A percentile compares a stretch with the other conserved stretches of the same genome.
These are phyloP conservation scores for Zalaria obscura DNA, from an alignment of 2,329 filamentous ascomycete species.

Conservation along the genomic window DNA sequence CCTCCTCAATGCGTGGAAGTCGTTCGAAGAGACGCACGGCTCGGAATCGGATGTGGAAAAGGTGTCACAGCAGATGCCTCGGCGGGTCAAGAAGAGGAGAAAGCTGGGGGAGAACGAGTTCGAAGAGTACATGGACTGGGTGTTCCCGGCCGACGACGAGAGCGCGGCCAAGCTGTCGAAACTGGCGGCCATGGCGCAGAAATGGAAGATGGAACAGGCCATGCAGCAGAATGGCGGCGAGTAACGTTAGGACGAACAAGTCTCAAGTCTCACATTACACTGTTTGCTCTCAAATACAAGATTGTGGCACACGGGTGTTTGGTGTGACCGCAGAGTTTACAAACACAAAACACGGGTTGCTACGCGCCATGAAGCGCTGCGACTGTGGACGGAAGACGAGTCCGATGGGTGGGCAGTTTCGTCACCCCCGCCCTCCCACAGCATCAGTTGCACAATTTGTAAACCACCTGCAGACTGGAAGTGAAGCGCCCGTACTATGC, in stretches of 20 bases:
- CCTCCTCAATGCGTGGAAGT: slow-evolving; percentile 80
- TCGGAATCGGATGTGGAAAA: slow-evolving; percentile 58
- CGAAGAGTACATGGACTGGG: slow-evolving; percentile 94
- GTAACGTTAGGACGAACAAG: background rate
- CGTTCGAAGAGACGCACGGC: slow-evolving; percentile 82
- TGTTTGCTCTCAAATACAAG: too few relatives aligned
- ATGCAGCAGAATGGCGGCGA: background rate
- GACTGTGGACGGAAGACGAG: too few relatives aligned
- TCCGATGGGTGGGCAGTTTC: too few relatives aligned
- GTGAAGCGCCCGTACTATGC: background rate
- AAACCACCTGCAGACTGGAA: background rate
- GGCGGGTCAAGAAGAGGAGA: slow-evolving; percentile 81
- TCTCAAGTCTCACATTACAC: too few relatives aligned
- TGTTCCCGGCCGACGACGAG: slow-evolving; percentile 92
- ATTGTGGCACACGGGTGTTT: too few relatives aligned
- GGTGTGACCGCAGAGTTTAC: too few relatives aligned
- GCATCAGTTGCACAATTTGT: too few relatives aligned
- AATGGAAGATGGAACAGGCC: slow-evolving; percentile 60
- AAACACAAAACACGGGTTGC: too few relatives aligned
- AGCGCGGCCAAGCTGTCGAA: slow-evolving; percentile 71
- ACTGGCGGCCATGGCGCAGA: slow-evolving; percentile 70
- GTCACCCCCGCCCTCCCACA: too few relatives aligned
- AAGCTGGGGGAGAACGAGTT: slow-evolving; percentile 84
- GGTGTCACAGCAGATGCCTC: slow-evolving; percentile 87
- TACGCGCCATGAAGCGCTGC: too few relatives aligned